Base-by-base conservation (phyloP, 441 rosid genomes). In the Erodium moschatum region DNA sequence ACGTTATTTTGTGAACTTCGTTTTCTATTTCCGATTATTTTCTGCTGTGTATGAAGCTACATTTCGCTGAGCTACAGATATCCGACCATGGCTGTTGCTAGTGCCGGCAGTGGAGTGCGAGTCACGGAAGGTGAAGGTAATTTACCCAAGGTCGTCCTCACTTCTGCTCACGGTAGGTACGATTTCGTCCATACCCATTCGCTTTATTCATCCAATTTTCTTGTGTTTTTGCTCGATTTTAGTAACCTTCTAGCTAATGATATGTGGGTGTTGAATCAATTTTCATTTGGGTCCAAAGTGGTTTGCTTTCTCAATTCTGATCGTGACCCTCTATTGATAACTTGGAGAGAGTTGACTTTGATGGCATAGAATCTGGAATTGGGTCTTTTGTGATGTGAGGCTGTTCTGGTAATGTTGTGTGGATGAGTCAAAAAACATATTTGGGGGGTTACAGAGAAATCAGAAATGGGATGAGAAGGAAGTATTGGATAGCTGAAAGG, bases 51-150 rank as follows among this genome's bases (percentile, higher is more conserved):
- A 33, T 33, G 5, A 33, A 33, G 38, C 40, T 73, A 10, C 8
- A 27, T 19, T 10, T 54, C 67, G 61, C 67, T 58, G 13, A 27
- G 27, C 72, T 71, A 58, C 80, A 83, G 89, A 66, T 71, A 60
- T 75, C 44, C 84, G 46, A 81, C 87, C 1, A 81, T 85, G 89
- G 90, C 93, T 50, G 80, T 84, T 76, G 85, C 91, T 18, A 69
- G 79, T 27, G 29, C 12, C 69, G 80, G 70, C 70, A 56, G 75
- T n/a, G 38, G 96, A 69, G 93, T 91, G 68, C 78, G 76, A 72
- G 75, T 87, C 50, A 77, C 95, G 0, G 88, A 93, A 84, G 97
- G 97, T 24, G 85, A 88, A 81, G 96, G 95, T 74, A 88, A 77
- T 75, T 86, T 93, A 70, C 98, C 96, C 0, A 91, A 88, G 76